Percentiles rank a stretch among this genome's conserved stretches.
phyloP scores from a whole-genome alignment of 2,329 filamentous ascomycete species.

The Fusarium lateritium region DNA sequence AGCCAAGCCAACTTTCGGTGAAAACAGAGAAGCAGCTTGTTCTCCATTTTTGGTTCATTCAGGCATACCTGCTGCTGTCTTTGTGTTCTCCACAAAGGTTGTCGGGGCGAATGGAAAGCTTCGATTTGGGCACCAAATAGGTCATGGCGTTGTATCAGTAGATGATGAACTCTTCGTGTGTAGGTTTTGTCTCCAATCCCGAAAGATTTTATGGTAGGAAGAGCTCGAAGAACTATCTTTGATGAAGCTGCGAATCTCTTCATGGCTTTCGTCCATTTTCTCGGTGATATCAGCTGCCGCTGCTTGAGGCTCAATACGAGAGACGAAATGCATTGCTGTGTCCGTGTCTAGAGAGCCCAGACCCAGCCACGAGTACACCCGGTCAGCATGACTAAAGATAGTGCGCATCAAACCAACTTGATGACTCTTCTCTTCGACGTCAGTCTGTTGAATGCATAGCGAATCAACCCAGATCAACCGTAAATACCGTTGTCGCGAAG shows the following conservation, averaged over 20 bases:
- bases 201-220: no score
- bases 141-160: neutral
- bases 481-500: neutral
- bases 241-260: neutral
- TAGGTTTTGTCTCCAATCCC: neutral
- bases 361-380: neutral
- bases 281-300: no score
- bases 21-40: no score
- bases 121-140: no score
- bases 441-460: conserved; percentile 3
- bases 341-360: neutral
- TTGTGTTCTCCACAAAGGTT: no score
- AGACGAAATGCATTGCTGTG: neutral
- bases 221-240: neutral
- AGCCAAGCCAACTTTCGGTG: no score
- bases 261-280: no score
- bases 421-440: conserved; percentile 5
- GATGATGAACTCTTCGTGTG: neutral
- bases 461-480: conserved; percentile 1
- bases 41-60: no score
- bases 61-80: no score
- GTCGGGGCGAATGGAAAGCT: no score
- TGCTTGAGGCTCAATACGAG: neutral
- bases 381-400: neutral
- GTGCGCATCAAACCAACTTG: neutral